Evolutionary conservation across 768 basidiomycete species (phyloP), one percentile per base, ranked within the genome.

Genomic region (Kondoa subrosea): DNA sequence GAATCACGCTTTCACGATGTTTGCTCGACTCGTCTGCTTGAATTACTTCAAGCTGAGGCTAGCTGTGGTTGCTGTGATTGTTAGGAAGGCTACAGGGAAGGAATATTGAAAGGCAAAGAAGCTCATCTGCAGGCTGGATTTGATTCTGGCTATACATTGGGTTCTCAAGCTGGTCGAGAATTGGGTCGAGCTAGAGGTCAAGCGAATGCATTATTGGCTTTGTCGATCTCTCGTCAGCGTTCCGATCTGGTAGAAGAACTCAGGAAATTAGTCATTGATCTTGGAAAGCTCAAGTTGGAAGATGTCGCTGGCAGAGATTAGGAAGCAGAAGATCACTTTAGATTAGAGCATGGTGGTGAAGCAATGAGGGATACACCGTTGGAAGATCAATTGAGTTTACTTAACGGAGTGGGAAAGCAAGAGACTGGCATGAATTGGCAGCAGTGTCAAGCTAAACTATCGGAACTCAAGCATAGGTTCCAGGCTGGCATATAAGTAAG

Each of bases 51-150:
- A 50, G 12, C 8, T 50, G 40, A 8, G 40, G 40, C 12, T 8
- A 8, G 40, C 40, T 50, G 8, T 8, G 40, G 21, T 8, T 21
- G 8, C 40, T 8, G 21, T 50, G 21, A 8, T 8, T 50, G 40
- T 0, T 64, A 95, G 93, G 84, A 84, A 21, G 93, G 93, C 1
- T 96, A 96, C 74, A 84, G 93, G n/a, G 92, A 96, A 78, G 93
- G 93, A 3, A 93, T 97, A 73, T 87, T 85, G 0, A 85, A 86
- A 2, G 93, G 93, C 1, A 97, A 96, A 76, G 87, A 92, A 75
- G 80, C 82, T 0, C 85, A 85, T 1, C 81, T 96, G 1, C 93
- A 99, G 74, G 80, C 85, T 70, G 93, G 93, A 0, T 97, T 99
- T 74, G 89, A 99, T 77, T 79, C 81, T 1, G 91, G 89, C 1